A percentile compares a stretch with the other conserved stretches of the same genome.
phyloP scores from a whole-genome alignment of 148 eudicot genomes.

The Rheum nobile region DNA sequence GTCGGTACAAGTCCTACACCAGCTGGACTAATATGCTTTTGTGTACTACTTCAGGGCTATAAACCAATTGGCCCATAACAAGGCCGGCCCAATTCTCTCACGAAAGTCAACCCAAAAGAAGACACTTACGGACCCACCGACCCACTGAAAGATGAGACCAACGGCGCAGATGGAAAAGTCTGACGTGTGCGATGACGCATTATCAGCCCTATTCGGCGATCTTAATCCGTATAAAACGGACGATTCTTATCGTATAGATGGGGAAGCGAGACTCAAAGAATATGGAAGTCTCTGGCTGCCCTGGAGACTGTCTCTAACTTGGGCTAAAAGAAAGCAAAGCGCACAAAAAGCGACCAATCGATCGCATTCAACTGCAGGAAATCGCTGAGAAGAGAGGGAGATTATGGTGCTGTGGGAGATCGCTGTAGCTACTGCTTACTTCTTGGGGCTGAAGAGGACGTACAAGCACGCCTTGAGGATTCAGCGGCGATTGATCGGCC shows the following conservation, averaged over 20 bases:
- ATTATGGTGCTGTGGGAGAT: constrained; percentile 91
- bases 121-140: too few relatives aligned
- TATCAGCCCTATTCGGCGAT: not conserved
- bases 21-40: too few relatives aligned
- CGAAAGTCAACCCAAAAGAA: too few relatives aligned
- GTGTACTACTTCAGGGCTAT: too few relatives aligned
- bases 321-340: not conserved
- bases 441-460: constrained; percentile 68
- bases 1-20: too few relatives aligned
- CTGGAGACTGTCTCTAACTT: not conserved
- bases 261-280: not conserved
- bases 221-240: not conserved
- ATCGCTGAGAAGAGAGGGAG: not conserved
- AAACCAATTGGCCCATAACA: too few relatives aligned
- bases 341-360: not conserved
- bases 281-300: not conserved
- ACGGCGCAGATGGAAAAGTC: not conserved
- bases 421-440: constrained; percentile 72
- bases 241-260: not conserved
- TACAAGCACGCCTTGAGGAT: constrained; percentile 59
- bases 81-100: too few relatives aligned
- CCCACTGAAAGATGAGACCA: not conserved
- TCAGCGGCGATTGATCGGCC: constrained; percentile 59
- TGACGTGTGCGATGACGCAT: not conserved
- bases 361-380: not conserved